Evolutionary conservation across 2,329 filamentous ascomycete genomes (phyloP).

Genomic region (Elsinoe batatas): DNA sequence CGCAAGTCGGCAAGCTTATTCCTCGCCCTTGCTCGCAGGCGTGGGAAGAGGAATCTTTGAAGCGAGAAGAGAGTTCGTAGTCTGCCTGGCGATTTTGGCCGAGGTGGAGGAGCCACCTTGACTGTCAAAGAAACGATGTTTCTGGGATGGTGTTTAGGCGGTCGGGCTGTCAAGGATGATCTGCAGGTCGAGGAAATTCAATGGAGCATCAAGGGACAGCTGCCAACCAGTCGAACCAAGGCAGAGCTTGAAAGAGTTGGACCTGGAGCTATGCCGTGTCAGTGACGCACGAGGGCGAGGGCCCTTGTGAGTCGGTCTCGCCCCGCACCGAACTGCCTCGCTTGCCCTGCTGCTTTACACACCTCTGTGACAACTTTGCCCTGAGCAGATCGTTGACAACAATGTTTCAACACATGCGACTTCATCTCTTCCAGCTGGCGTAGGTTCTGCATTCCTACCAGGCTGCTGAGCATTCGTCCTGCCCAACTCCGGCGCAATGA

Average conservation of each 20-base stretch:
- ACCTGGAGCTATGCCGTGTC: not conserved
- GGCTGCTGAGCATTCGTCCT: no score
- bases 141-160: not conserved
- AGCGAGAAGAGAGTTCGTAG: constrained; percentile 27
- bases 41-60: constrained; percentile 54
- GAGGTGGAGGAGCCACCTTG: constrained; percentile 12
- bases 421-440: no score
- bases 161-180: not conserved
- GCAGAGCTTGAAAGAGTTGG: no score
- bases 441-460: no score
- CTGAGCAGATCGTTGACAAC: no score
- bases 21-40: constrained; percentile 52
- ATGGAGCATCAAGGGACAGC: not conserved
- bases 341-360: no score
- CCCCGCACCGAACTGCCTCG: no score
- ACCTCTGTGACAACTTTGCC: no score
- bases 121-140: not conserved
- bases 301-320: not conserved
- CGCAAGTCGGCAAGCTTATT: constrained; percentile 60
- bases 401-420: no score
- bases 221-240: no score
- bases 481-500: not conserved
- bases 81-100: constrained; percentile 9
- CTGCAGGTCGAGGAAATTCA: not conserved
- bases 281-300: not conserved